These are phyloP conservation scores for Rhodofomes roseus DNA, from an alignment of 1,284 basidiomycete genomes.

Conservation along the genomic window DNA sequence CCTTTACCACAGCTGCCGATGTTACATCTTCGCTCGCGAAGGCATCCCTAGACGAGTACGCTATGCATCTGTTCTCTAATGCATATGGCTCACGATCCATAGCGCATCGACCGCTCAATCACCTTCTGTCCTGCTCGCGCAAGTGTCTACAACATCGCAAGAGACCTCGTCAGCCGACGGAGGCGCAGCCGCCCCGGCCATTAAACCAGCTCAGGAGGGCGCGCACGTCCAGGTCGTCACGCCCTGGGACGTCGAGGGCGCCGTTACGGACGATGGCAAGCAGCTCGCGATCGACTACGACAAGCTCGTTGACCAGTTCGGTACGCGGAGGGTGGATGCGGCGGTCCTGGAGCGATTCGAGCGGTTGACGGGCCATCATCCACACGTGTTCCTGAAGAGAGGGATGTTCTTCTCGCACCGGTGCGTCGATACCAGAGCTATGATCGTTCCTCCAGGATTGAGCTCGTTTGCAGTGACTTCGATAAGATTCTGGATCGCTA, in stretches of 20 bases:
- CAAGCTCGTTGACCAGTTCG: constrained; percentile 93
- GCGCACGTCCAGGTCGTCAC: constrained; percentile 84
- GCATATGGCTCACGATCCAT: not conserved
- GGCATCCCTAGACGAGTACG: constrained; percentile 8
- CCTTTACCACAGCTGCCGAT: constrained; percentile 10
- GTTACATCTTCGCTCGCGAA: constrained; percentile 13
- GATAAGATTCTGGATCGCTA: constrained; percentile 93
- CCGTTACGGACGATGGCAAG: constrained; percentile 85
- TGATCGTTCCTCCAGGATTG: not conserved
- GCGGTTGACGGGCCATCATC: constrained; percentile 82
- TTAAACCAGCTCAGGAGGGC: constrained; percentile 31
- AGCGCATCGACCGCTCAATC: not conserved
- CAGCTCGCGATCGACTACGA: constrained; percentile 94
- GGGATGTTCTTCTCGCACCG: constrained; percentile 99
- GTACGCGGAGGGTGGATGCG: constrained; percentile 79
- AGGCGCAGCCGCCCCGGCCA: constrained; percentile 14
- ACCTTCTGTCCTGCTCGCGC: not conserved
- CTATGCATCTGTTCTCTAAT: not conserved
- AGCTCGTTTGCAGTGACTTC: constrained; percentile 65
- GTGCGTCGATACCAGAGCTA: constrained; percentile 33
- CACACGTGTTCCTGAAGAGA: constrained; percentile 89
- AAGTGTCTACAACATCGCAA: not conserved
- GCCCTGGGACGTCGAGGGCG: constrained; percentile 97
- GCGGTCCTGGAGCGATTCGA: constrained; percentile 89
- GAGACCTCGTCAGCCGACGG: not conserved